Evolutionary conservation across 306 rosid genomes (phyloP).

Genomic region (Begonia fuchsioides): DNA sequence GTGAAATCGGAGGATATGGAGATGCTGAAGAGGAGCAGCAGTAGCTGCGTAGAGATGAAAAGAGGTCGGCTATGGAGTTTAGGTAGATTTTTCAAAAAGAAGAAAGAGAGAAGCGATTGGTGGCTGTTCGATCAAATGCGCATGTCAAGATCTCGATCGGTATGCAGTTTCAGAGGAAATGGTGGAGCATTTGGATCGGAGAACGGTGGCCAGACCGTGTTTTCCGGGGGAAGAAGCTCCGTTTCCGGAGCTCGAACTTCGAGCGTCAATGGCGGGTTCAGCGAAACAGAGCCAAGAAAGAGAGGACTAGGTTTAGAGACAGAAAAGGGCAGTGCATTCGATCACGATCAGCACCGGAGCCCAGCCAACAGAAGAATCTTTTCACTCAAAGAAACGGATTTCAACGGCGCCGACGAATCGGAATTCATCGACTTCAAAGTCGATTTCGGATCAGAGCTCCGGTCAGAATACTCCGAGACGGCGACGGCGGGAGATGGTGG

Average conservation of each 20-base stretch:
- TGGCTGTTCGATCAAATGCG: constrained; percentile 50
- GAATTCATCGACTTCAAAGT: constrained; percentile 82
- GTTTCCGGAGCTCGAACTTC: constrained; percentile 93
- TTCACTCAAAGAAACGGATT: constrained; percentile 82
- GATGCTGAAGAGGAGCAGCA: constrained; percentile 53
- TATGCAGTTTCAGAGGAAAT: constrained; percentile 65
- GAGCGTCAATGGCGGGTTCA: constrained; percentile 70
- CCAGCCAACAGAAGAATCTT: constrained; percentile 55
- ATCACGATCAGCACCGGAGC: constrained; percentile 20
- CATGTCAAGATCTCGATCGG: constrained; percentile 83
- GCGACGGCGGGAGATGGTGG: constrained; percentile 22
- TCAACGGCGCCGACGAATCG: constrained; percentile 75
- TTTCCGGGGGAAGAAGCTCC: constrained; percentile 81
- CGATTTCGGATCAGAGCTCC: constrained; percentile 60
- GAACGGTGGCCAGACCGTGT: constrained; percentile 57
- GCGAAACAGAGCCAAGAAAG: constrained; percentile 83
- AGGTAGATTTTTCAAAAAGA: constrained; percentile 64
- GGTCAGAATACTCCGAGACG: constrained; percentile 26
- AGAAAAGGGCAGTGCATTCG: constrained; percentile 21
- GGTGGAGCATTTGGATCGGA: constrained; percentile 63
- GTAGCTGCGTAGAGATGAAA: constrained; percentile 64
- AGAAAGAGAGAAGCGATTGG: constrained; percentile 47
- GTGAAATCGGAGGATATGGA: constrained; percentile 35
- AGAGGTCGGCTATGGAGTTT: constrained; percentile 54
- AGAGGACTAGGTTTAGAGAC: constrained; percentile 62